These are phyloP conservation scores for Phalaenopsis aphrodite DNA, from an alignment of 106 monocot genomes.

Conservation along the genomic window DNA sequence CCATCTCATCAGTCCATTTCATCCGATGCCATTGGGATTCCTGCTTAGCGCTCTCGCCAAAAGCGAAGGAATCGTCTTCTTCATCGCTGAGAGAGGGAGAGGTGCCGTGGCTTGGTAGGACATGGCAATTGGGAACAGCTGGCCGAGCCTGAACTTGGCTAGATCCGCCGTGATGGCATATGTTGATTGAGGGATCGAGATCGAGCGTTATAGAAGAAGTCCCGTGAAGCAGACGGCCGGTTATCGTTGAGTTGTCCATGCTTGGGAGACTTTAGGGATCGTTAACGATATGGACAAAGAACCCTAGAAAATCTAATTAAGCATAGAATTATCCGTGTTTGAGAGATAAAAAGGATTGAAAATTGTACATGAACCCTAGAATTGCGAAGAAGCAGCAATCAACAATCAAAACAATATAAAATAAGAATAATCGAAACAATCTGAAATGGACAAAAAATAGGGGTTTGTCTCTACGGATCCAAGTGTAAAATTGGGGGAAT, in stretches of 20 bases:
- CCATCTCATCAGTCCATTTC: constrained; percentile 8
- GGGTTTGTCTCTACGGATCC: too few species aligned
- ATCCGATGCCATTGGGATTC: constrained; percentile 6
- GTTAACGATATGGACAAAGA: too few species aligned
- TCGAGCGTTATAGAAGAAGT: not conserved
- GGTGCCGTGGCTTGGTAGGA: not conserved
- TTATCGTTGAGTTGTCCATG: not conserved
- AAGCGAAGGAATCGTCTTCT: not conserved
- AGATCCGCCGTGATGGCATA: not conserved
- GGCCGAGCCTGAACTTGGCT: not conserved
- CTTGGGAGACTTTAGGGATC: not conserved
- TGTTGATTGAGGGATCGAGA: not conserved
- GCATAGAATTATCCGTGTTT: too few species aligned
- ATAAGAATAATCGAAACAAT: too few species aligned
- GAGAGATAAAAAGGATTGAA: too few species aligned
- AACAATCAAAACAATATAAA: too few species aligned
- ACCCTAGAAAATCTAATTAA: too few species aligned
- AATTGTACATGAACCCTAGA: too few species aligned
- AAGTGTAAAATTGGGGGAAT: too few species aligned
- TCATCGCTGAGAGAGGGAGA: not conserved
- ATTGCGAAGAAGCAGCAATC: too few species aligned
- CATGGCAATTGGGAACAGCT: not conserved
- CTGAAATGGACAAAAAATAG: too few species aligned
- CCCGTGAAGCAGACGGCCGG: not conserved
- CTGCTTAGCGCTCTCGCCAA: not conserved